phyloP scores from a whole-genome alignment of 2,329 filamentous ascomycete species.

The Domatiomyces catenatus region DNA sequence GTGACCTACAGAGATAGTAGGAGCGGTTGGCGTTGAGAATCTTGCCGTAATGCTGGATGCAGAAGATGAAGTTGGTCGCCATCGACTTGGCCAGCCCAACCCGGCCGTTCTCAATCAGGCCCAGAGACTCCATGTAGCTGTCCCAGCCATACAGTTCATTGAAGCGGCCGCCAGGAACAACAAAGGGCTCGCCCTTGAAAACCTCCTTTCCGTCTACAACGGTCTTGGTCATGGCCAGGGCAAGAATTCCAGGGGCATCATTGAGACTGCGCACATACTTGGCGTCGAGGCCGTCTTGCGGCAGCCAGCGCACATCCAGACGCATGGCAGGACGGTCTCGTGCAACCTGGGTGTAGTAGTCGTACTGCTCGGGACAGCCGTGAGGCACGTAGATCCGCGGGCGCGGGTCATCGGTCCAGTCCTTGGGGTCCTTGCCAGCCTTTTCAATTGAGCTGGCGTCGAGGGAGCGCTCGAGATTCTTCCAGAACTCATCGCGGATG shows the following conservation, averaged over 20 bases:
- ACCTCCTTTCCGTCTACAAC: conserved; percentile 51
- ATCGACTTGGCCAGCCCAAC: conserved; percentile 82
- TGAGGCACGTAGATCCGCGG: conserved; percentile 82
- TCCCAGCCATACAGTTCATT: conserved; percentile 99
- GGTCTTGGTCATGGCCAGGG: conserved; percentile 72
- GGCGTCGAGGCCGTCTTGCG: conserved; percentile 49
- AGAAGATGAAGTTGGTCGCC: conserved; percentile 95
- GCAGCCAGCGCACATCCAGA: conserved; percentile 70
- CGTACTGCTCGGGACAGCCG: conserved; percentile 71
- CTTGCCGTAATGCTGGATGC: conserved; percentile 95
- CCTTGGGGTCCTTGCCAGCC: conserved; percentile 80
- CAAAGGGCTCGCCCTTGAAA: conserved; percentile 70
- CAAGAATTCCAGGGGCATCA: conserved; percentile 71
- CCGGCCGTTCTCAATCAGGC: conserved; percentile 70
- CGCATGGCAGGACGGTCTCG: conserved; percentile 65
- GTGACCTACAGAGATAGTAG: conserved; percentile 87
- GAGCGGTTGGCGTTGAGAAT: conserved; percentile 93
- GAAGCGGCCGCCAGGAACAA: conserved; percentile 94
- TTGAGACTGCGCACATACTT: conserved; percentile 74
- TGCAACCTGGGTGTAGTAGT: conserved; percentile 75
- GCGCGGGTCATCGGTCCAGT: conserved; percentile 79
- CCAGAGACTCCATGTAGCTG: conserved; percentile 94
- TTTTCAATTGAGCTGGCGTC: conserved; percentile 67
- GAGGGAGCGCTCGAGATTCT: conserved; percentile 73
- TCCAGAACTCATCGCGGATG: conserved; percentile 86